phyloP scores from a whole-genome alignment of 1,284 basidiomycete genomes.

The Flammula alnicola region DNA sequence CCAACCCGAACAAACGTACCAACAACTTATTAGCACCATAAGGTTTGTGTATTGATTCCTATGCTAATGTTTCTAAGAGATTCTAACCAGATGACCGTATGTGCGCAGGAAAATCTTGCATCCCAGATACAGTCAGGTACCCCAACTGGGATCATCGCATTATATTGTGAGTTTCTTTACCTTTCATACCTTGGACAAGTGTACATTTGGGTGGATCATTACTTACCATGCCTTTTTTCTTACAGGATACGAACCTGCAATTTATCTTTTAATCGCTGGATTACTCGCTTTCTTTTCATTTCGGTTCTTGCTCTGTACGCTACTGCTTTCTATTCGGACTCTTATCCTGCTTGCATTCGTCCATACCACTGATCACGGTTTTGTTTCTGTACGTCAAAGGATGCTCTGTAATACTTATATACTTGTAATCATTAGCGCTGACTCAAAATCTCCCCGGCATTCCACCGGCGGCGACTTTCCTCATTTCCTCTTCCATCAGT shows the following conservation, averaged over 20 bases:
- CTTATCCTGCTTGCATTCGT: too few species aligned
- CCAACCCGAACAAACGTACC: conserved; percentile 75
- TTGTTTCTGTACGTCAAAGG: too few species aligned
- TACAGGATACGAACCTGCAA: conserved; percentile 35
- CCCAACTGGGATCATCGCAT: conserved; percentile 78
- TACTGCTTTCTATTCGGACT: too few species aligned
- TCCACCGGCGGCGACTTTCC: too few species aligned
- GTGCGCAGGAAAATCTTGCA: conserved; percentile 51
- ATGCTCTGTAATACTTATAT: too few species aligned
- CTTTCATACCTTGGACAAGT: neutral
- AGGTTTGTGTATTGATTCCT: conserved; percentile 43
- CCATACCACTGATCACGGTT: too few species aligned
- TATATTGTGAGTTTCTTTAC: conserved; percentile 55
- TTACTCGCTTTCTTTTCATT: too few species aligned
- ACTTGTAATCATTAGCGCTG: too few species aligned
- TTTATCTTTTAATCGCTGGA: conserved; percentile 36
- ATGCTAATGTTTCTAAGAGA: neutral
- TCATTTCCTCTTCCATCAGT: conserved; percentile 26
- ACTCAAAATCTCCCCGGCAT: too few species aligned
- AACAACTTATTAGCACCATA: conserved; percentile 71
- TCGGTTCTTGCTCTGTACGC: too few species aligned
- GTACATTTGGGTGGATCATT: neutral
- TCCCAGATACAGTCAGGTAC: conserved; percentile 78
- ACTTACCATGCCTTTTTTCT: neutral
- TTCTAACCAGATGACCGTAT: too few species aligned